These are phyloP conservation scores for Hawksworthiomyces lignivorus DNA, from an alignment of 2,329 filamentous ascomycete genomes.

Conservation along the genomic window DNA sequence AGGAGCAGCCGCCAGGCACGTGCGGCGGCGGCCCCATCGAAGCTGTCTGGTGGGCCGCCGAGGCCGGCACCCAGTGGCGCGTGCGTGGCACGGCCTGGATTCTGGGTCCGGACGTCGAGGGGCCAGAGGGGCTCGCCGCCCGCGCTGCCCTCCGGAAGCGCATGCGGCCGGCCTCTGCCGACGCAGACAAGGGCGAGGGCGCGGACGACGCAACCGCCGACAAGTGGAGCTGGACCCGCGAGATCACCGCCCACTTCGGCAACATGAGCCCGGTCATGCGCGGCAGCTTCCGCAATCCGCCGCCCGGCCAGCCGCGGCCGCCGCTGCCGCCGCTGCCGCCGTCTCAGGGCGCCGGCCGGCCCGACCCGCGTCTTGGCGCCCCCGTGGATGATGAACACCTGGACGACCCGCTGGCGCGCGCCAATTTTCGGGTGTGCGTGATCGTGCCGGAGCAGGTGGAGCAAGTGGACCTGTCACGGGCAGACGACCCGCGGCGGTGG, in stretches of 20 bases:
- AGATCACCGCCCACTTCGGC: conserved; percentile 82
- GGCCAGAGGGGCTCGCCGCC: conserved; percentile 56
- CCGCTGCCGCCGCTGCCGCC: conserved; percentile 34
- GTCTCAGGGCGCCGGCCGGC: conserved; percentile 20
- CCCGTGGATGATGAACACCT: conserved; percentile 61
- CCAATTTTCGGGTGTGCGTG: conserved; percentile 76
- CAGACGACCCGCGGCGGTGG: conserved; percentile 55
- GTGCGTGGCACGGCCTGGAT: conserved; percentile 70
- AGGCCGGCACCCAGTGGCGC: conserved; percentile 73
- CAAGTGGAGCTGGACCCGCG: conserved; percentile 67
- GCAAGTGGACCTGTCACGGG: conserved; percentile 61
- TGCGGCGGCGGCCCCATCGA: conserved; percentile 56
- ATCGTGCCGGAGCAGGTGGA: conserved; percentile 75
- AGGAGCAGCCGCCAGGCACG: conserved; percentile 63
- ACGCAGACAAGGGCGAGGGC: conserved; percentile 18
- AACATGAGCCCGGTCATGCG: conserved; percentile 78
- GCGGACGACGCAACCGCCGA: not conserved
- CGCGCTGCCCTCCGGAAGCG: conserved; percentile 57
- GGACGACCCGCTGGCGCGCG: conserved; percentile 60
- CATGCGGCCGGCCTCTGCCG: conserved; percentile 30
- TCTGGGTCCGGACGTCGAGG: conserved; percentile 56
- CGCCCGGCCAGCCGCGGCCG: conserved; percentile 55
- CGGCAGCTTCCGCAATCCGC: conserved; percentile 65
- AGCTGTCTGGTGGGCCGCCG: conserved; percentile 81
- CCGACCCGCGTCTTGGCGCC: conserved; percentile 40